Evolutionary conservation across 768 basidiomycete species (phyloP).

Genomic region (Lentinula aciculospora): DNA sequence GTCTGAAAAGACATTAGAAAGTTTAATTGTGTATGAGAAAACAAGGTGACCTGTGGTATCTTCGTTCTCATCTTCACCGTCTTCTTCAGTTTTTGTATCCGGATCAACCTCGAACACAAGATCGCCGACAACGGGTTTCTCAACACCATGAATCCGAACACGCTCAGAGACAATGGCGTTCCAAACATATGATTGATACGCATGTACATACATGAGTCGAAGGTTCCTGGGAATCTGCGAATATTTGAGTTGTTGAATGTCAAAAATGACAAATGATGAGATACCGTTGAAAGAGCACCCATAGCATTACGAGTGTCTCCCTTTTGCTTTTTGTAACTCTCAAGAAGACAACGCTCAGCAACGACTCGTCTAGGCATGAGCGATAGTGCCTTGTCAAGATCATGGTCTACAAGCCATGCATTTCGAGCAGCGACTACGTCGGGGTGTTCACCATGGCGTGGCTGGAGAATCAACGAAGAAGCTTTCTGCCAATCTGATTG

Average conservation of each 20-base stretch:
- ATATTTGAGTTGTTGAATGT: not conserved
- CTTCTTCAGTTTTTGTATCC: conserved; percentile 23
- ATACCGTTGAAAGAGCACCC: conserved; percentile 81
- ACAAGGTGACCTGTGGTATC: conserved; percentile 17
- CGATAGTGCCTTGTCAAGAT: conserved; percentile 76
- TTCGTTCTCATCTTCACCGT: conserved; percentile 26
- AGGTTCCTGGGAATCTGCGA: conserved; percentile 87
- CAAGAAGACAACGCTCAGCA: conserved; percentile 88
- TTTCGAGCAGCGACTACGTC: conserved; percentile 81
- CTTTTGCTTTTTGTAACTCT: conserved; percentile 79
- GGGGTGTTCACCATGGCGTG: conserved; percentile 87
- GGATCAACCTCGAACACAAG: conserved; percentile 65
- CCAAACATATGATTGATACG: conserved; percentile 98
- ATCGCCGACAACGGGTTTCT: conserved; percentile 79
- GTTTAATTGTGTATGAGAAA: not conserved
- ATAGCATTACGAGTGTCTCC: conserved; percentile 79
- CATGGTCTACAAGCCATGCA: conserved; percentile 81
- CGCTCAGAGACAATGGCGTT: conserved; percentile 96
- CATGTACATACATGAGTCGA: conserved; percentile 96
- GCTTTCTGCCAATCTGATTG: conserved; percentile 90
- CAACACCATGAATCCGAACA: conserved; percentile 68
- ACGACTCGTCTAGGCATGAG: conserved; percentile 89
- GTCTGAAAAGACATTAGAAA: not conserved
- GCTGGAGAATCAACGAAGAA: conserved; percentile 72
- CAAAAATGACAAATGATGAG: not conserved